Evolutionary conservation across 2,329 filamentous ascomycete species (phyloP).

Genomic region (Ophiostoma australiae): DNA sequence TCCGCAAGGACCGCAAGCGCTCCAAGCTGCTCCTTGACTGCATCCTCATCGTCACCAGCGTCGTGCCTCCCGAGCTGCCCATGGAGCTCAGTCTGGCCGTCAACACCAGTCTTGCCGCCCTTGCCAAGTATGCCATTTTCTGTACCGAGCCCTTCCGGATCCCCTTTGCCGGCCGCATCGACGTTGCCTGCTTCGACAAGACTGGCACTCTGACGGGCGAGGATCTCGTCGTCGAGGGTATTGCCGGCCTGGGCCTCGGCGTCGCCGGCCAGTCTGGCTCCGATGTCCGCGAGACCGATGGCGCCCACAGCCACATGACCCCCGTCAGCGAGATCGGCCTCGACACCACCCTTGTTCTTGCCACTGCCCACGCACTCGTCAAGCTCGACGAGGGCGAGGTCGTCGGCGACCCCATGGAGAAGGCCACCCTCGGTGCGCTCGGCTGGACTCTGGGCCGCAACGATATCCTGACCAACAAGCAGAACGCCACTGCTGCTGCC

Average conservation of each 20-base stretch:
- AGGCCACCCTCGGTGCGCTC: constrained; percentile 82
- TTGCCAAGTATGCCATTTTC: constrained; percentile 95
- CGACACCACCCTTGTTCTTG: constrained; percentile 86
- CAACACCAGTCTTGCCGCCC: constrained; percentile 90
- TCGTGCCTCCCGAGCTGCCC: constrained; percentile 94
- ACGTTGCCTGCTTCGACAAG: constrained; percentile 97
- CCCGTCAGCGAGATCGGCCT: constrained; percentile 65
- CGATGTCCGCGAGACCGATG: constrained; percentile 59
- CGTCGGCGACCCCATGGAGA: constrained; percentile 98
- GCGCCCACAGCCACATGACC: constrained; percentile 74
- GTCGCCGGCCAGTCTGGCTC: constrained; percentile 38
- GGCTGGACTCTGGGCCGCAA: constrained; percentile 92
- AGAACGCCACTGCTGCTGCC: constrained; percentile 42
- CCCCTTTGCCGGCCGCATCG: constrained; percentile 89
- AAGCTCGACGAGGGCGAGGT: constrained; percentile 96
- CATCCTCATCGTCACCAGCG: constrained; percentile 94
- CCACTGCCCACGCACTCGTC: constrained; percentile 90
- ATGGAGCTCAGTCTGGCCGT: constrained; percentile 98
- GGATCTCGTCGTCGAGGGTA: constrained; percentile 92
- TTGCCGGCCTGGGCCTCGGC: constrained; percentile 76
- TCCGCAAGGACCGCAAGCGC: constrained; percentile 87
- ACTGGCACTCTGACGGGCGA: constrained; percentile 95
- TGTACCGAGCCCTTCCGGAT: constrained; percentile 99
- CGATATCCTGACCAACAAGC: constrained; percentile 71
- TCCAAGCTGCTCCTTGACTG: constrained; percentile 97